Base-by-base conservation (phyloP, 2,329 filamentous ascomycete genomes). In the Coniella vitis region DNA sequence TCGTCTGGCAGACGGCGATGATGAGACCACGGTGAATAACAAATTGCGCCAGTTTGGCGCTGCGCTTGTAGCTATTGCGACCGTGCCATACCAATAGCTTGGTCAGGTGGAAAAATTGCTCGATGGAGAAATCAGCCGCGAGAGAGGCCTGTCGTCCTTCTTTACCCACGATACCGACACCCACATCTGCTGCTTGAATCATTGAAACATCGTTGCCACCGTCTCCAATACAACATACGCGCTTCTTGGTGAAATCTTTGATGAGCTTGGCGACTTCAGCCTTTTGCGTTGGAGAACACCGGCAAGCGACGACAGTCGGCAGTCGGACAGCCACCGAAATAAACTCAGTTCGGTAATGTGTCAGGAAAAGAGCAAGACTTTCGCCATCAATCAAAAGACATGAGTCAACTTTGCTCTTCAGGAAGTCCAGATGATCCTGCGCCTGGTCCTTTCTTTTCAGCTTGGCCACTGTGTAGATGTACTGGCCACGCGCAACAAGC, bases 61-160 rank as follows among this genome's bases (percentile, higher is more conserved):
- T 89, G 39, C 94, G 82, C 68, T 97, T 97, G 74, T 98, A 98
- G 58, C 85, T 91, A 69, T 98, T 98, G 29, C 94, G 83, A 1
- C 93, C 93, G 64, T 98, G 94, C 93, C 94, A 98, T 34, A 98
- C 90, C n/a, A 98, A 79, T 1, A 98, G 78, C 67, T 97, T 98
- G 43, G 91, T 95, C 17, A 98, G 72, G 64, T 98, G 90, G 61
- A 84, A 87, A 68, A 98, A 98, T 60, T 96, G 90, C 52, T 90
- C 88, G 58, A 98, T 95, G 51, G 86, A 93, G 67, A 98, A 98
- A 65, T 98, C 93, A 10, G 93, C 94, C 0, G 94, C 94, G 40
- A 98, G 76, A 61, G 86, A 93, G 32, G 93, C 93, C 71, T 98
- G 93, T 19, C 88, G 83, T 31, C 93, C 93, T 71, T 98, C 93